Conservation (phyloP, 2,329 filamentous ascomycete species). For the Paracorniculantispora psalliotae region DNA sequence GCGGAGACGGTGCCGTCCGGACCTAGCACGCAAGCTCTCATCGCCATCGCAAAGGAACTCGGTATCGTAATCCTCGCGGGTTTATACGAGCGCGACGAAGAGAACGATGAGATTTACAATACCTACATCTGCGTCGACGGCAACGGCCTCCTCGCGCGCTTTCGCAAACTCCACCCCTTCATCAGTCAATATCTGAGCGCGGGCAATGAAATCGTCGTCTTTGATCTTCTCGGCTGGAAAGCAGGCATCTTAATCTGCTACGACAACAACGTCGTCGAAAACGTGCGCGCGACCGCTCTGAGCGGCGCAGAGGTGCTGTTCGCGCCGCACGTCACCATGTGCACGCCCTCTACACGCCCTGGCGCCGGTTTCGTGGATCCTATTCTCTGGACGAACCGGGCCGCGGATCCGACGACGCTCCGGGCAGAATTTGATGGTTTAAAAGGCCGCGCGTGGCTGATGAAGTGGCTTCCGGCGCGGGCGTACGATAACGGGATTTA, state of each 20-base stretch:
- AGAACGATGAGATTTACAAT: constrained; percentile 12
- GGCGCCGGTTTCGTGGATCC: constrained; percentile 18
- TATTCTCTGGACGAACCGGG: constrained; percentile 8
- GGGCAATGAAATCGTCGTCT: constrained; percentile 15
- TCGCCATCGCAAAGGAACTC: background rate
- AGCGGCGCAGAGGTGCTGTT: constrained; percentile 17
- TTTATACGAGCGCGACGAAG: constrained; percentile 14
- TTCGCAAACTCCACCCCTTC: constrained; percentile 19
- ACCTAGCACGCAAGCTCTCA: constrained; percentile 4
- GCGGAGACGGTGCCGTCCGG: constrained; percentile 11
- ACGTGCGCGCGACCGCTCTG: constrained; percentile 16
- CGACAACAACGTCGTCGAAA: constrained; percentile 20
- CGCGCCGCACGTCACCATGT: constrained; percentile 19
- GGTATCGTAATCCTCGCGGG: constrained; percentile 14
- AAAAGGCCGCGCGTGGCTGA: constrained; percentile 18
- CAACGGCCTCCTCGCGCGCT: constrained; percentile 14
- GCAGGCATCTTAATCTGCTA: constrained; percentile 20
- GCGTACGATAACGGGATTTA: constrained; percentile 19
- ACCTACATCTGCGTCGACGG: constrained; percentile 18
- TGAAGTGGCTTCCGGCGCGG: constrained; percentile 18
- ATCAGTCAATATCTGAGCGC: constrained; percentile 15
- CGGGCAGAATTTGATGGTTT: constrained; percentile 18
- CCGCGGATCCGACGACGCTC: constrained; percentile 15
- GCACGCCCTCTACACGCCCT: constrained; percentile 17
- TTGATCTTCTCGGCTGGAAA: constrained; percentile 17